Conservation (phyloP, 1,139 yeast genomes). For the Scheffersomyces stambukii region DNA sequence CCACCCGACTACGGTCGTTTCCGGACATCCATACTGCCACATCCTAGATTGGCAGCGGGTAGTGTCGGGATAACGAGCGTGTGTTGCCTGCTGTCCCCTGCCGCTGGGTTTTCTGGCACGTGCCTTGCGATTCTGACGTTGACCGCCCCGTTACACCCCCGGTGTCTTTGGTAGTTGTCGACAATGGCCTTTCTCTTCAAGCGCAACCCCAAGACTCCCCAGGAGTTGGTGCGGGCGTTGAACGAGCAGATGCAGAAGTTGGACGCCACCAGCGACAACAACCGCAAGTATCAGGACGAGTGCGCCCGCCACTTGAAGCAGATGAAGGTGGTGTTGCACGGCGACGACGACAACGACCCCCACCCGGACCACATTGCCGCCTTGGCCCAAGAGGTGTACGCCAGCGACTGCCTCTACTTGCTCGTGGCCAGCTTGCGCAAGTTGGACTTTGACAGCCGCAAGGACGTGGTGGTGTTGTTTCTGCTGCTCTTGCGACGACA, state of each 20-base stretch:
- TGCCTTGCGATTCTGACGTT: no score
- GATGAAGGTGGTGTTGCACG: conserved; percentile 64
- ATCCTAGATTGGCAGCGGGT: no score
- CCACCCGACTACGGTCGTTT: no score
- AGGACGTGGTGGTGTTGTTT: conserved; percentile 73
- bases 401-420: conserved; percentile 64
- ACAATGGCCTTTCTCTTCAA: conserved; percentile 86
- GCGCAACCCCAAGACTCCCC: conserved; percentile 88
- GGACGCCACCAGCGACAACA: conserved; percentile 48
- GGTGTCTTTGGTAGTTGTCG: not conserved
- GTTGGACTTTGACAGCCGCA: conserved; percentile 85
- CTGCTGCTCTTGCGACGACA: conserved; percentile 77
- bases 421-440: conserved; percentile 55
- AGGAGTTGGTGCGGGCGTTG: conserved; percentile 71
- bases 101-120: no score
- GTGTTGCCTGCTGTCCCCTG: no score
- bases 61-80: no score
- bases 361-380: conserved; percentile 70
- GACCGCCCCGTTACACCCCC: not conserved
- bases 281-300: conserved; percentile 71
- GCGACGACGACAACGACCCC: conserved; percentile 57
- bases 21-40: no score
- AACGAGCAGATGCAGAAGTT: conserved; percentile 70
- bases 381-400: conserved; percentile 70
- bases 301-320: conserved; percentile 65